Percentiles rank a stretch among this genome's conserved stretches.
Evolutionary conservation across 179 eudicot species (phyloP).

Genomic region (Spergularia azorica): DNA sequence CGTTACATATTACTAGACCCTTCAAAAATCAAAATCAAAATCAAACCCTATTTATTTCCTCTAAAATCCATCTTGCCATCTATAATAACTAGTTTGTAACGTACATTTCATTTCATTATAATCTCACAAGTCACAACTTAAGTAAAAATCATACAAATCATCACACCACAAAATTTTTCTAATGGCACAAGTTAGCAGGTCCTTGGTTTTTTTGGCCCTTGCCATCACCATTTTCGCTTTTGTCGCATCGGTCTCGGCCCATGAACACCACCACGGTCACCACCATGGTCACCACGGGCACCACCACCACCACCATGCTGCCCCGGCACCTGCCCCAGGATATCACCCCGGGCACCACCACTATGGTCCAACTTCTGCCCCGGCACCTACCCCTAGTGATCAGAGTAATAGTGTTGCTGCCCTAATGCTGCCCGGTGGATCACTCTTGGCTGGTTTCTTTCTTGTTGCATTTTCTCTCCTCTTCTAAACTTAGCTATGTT

Average conservation of each 20-base stretch:
- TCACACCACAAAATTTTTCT: background rate
- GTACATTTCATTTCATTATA: background rate
- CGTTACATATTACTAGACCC: background rate
- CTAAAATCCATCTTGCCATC: background rate
- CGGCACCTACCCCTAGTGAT: background rate
- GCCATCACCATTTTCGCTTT: background rate
- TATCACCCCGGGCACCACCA: background rate
- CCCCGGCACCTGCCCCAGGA: background rate
- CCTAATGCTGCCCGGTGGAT: background rate
- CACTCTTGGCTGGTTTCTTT: background rate
- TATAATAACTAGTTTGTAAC: background rate
- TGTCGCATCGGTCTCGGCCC: background rate
- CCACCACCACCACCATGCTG: background rate
- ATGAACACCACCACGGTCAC: background rate
- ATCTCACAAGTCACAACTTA: background rate
- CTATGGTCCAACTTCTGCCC: slow-evolving; percentile 2
- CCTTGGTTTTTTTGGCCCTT: background rate
- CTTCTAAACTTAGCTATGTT: too few species aligned
- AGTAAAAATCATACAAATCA: background rate
- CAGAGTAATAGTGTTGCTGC: background rate
- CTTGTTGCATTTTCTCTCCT: slow-evolving; percentile 7
- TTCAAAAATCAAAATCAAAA: background rate
- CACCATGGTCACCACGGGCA: background rate
- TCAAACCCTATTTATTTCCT: background rate
- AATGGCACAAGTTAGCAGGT: slow-evolving; percentile 5